phyloP scores from a whole-genome alignment of 495 filamentous ascomycete species.

The Aspergillus biplanus region DNA sequence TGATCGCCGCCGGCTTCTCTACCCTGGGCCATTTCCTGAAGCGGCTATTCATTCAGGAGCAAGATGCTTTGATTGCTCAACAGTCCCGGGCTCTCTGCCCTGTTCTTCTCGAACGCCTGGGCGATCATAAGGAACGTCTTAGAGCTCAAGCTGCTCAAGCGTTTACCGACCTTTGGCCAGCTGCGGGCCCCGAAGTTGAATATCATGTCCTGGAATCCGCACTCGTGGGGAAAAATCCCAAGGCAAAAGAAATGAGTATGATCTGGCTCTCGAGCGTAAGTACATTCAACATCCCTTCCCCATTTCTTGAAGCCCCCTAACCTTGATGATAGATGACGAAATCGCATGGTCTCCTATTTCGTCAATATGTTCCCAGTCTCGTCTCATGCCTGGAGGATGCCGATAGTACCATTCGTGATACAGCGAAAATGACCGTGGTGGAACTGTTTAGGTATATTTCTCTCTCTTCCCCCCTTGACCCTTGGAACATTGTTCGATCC shows the following conservation, averaged over 20 bases:
- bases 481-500: slow-evolving; percentile 10
- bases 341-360: slow-evolving; percentile 75
- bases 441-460: slow-evolving; percentile 75
- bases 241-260: slow-evolving; percentile 81
- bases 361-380: slow-evolving; percentile 76
- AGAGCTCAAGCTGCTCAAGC: slow-evolving; percentile 70
- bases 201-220: slow-evolving; percentile 75
- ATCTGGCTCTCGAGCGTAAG: slow-evolving; percentile 74
- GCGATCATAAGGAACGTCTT: slow-evolving; percentile 84
- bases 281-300: slow-evolving; percentile 25
- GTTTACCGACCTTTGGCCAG: slow-evolving; percentile 70
- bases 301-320: slow-evolving; percentile 15
- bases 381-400: slow-evolving; percentile 89
- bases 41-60: slow-evolving; percentile 79
- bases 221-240: slow-evolving; percentile 76
- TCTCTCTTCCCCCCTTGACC: not conserved
- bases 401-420: slow-evolving; percentile 81
- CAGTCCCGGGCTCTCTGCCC: slow-evolving; percentile 68
- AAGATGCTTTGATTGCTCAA: slow-evolving; percentile 65
- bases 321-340: slow-evolving; percentile 67
- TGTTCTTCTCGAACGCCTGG: slow-evolving; percentile 79
- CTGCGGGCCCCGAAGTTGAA: slow-evolving; percentile 72
- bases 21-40: slow-evolving; percentile 84
- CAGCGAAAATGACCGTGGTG: slow-evolving; percentile 78
- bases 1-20: slow-evolving; percentile 78